phyloP scores from a whole-genome alignment of 805 yeast genomes.

The Candida sanyiensis region DNA sequence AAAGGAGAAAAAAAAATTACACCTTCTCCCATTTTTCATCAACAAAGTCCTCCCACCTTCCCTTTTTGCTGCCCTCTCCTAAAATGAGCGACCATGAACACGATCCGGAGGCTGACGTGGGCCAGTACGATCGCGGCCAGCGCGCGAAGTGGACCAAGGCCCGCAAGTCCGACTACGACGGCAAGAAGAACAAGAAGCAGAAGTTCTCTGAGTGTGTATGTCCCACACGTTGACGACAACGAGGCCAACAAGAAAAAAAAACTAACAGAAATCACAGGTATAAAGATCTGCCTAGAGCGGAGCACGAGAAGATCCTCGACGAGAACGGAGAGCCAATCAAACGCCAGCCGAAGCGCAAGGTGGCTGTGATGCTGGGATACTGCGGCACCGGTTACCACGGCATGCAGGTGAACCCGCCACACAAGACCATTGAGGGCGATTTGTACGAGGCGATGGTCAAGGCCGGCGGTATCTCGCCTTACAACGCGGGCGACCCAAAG shows the following conservation, averaged over 20 bases:
- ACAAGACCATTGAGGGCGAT: slow-evolving; percentile 86
- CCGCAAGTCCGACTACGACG: slow-evolving; percentile 23
- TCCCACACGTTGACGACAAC: no score
- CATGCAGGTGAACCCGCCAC: slow-evolving; percentile 88
- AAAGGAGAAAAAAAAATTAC: no score
- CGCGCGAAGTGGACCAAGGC: slow-evolving; percentile 30
- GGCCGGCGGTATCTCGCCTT: slow-evolving; percentile 85
- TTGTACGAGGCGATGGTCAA: slow-evolving; percentile 74
- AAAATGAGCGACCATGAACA: slow-evolving; percentile 23
- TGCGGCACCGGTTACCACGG: slow-evolving; percentile 97
- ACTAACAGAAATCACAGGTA: no score
- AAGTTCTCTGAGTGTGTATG: slow-evolving; percentile 24
- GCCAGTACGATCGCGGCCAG: slow-evolving; percentile 37
- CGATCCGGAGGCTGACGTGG: slow-evolving; percentile 32
- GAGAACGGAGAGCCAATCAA: slow-evolving; percentile 57
- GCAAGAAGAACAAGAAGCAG: slow-evolving; percentile 17
- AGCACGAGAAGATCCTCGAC: slow-evolving; percentile 36
- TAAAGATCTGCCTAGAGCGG: slow-evolving; percentile 18
- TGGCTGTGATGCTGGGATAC: slow-evolving; percentile 86
- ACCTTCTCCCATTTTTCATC: no score
- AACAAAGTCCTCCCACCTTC: no score
- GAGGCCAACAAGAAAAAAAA: no score
- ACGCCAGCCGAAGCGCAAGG: slow-evolving; percentile 81
- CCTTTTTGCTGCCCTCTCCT: no score
- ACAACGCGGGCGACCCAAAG: slow-evolving; percentile 82